Evolutionary conservation across 768 basidiomycete species (phyloP).

Genomic region (Russula griseocarnosa): DNA sequence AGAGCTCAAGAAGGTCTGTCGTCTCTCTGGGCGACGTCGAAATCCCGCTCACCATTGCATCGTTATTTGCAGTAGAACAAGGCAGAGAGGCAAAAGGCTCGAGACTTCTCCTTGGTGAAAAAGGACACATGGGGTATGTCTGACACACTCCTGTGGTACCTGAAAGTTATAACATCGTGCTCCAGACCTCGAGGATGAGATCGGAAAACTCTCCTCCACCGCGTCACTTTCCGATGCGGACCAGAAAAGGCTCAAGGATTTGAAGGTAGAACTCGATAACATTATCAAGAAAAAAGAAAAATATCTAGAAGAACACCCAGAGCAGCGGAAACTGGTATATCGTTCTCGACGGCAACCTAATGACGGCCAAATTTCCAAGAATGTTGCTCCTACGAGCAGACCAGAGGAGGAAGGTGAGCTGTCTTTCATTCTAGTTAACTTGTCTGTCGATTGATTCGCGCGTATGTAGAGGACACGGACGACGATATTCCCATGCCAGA

Average conservation of each 20-base stretch:
- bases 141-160: not conserved
- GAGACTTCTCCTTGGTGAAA: conserved; percentile 90
- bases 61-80: conserved; percentile 76
- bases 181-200: conserved; percentile 77
- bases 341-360: conserved; percentile 44
- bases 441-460: not conserved
- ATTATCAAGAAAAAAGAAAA: conserved; percentile 87
- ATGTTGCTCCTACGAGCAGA: conserved; percentile 31
- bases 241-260: conserved; percentile 59
- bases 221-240: conserved; percentile 47
- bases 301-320: conserved; percentile 90
- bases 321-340: conserved; percentile 83
- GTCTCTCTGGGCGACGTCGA: not conserved
- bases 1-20: conserved; percentile 86
- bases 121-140: conserved; percentile 79
- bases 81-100: conserved; percentile 68
- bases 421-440: conserved; percentile 6
- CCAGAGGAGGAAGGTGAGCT: conserved; percentile 41
- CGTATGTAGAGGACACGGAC: conserved; percentile 36
- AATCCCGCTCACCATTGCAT: not conserved
- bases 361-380: conserved; percentile 41
- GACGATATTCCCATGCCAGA: conserved; percentile 65
- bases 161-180: not conserved
- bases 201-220: conserved; percentile 57
- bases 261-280: conserved; percentile 74